Evolutionary conservation across 495 filamentous ascomycete species (phyloP).

Genomic region (Aspergillus bridgeri): DNA sequence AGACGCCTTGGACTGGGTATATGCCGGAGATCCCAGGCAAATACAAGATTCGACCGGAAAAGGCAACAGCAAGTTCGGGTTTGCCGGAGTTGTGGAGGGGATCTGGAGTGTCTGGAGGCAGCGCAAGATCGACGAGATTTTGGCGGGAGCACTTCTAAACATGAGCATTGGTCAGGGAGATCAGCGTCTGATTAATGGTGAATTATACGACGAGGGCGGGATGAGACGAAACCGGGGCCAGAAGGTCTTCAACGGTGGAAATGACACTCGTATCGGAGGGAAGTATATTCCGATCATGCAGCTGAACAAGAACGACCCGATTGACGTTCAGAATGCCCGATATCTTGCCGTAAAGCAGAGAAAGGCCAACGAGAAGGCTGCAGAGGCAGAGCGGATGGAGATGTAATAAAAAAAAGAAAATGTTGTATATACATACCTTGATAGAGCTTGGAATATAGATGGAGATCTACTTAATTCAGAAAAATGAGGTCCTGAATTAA

Average conservation of each 20-base stretch:
- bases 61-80: constrained; percentile 55
- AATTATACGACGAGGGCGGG: constrained; percentile 21
- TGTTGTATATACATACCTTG: constrained; percentile 21
- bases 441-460: constrained; percentile 9
- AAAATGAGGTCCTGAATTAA: constrained; percentile 12
- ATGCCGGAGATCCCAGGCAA: constrained; percentile 56
- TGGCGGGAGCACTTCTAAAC: constrained; percentile 66
- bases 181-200: constrained; percentile 20
- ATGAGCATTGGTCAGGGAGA: constrained; percentile 53
- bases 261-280: constrained; percentile 56
- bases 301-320: constrained; percentile 56
- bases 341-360: constrained; percentile 71
- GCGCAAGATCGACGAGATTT: constrained; percentile 82
- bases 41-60: constrained; percentile 27
- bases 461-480: not conserved
- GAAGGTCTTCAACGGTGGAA: constrained; percentile 69
- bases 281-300: constrained; percentile 69
- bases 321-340: constrained; percentile 71
- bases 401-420: constrained; percentile 15
- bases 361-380: constrained; percentile 23
- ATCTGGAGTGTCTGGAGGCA: constrained; percentile 81
- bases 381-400: constrained; percentile 15
- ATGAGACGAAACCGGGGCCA: constrained; percentile 41
- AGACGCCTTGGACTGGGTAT: constrained; percentile 76
- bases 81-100: constrained; percentile 64